Conservation (phyloP, 208 protist genomes). For the Acanthamoeba lenticulata region DNA sequence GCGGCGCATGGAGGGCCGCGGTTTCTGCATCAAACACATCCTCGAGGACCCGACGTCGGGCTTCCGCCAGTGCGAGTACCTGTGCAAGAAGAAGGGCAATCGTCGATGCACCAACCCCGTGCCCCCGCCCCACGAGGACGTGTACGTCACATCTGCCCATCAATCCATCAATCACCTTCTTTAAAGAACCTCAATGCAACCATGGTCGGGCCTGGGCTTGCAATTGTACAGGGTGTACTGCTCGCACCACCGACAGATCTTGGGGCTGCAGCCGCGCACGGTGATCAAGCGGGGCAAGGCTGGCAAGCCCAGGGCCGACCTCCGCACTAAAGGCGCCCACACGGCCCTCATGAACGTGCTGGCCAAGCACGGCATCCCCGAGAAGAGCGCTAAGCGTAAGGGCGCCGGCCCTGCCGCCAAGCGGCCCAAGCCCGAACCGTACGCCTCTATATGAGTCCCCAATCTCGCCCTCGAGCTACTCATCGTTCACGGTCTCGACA, state of each 20-base stretch:
- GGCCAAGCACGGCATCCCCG: conserved; percentile 19
- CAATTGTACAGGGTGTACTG: neutral
- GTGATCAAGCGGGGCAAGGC: neutral
- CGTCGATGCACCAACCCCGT: conserved; percentile 31
- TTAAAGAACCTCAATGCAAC: neutral
- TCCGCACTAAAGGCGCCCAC: conserved; percentile 15
- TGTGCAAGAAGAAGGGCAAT: conserved; percentile 59
- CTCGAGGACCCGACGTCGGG: conserved; percentile 43
- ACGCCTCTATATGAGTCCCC: neutral
- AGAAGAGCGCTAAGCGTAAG: conserved; percentile 33
- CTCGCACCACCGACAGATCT: conserved; percentile 14
- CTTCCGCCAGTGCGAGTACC: conserved; percentile 49
- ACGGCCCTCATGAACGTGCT: conserved; percentile 20
- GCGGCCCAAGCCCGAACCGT: neutral
- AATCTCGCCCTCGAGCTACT: neutral
- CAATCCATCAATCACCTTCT: neutral
- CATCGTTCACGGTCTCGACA: no score
- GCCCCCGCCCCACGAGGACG: conserved; percentile 19
- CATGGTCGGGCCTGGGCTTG: neutral
- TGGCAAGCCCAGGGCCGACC: neutral
- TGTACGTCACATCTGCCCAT: neutral
- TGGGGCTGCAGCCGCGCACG: conserved; percentile 25
- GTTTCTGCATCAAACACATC: conserved; percentile 58
- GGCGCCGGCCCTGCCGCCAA: neutral
- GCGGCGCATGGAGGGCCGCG: conserved; percentile 24